A percentile compares a stretch with the other conserved stretches of the same genome.
Evolutionary conservation across 2,329 filamentous ascomycete genomes (phyloP).

Genomic region (Bisporella sp.): DNA sequence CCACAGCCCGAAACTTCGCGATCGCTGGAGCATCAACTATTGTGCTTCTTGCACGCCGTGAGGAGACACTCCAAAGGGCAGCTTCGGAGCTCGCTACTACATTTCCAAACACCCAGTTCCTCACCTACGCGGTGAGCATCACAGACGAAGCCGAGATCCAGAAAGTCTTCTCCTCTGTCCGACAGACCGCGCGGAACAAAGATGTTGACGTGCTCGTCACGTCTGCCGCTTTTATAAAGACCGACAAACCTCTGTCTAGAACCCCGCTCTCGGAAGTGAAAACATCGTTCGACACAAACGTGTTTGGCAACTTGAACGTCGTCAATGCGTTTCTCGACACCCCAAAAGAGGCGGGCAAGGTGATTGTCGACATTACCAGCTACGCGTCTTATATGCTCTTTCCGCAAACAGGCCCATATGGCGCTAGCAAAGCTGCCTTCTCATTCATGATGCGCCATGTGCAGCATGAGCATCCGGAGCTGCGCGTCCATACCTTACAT

Average conservation of each 20-base stretch:
- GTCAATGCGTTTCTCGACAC: background rate
- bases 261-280: background rate
- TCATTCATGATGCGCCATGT: background rate
- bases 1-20: constrained; percentile 11
- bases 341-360: background rate
- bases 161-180: background rate
- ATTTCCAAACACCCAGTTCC: background rate
- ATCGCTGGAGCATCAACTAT: constrained; percentile 19
- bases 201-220: background rate
- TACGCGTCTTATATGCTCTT: background rate
- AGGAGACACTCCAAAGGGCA: background rate
- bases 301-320: background rate
- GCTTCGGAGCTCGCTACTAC: background rate
- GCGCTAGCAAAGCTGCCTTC: background rate
- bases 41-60: constrained; percentile 20
- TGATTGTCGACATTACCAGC: background rate
- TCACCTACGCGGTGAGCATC: background rate
- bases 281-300: background rate
- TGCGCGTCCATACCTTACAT: constrained; percentile 2
- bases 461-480: background rate
- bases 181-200: background rate
- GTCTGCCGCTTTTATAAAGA: background rate
- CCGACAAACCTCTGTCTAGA: background rate
- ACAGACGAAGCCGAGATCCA: background rate
- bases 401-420: background rate